These are phyloP conservation scores for Podospora comata DNA, from an alignment of 495 filamentous ascomycete species.

Conservation along the genomic window DNA sequence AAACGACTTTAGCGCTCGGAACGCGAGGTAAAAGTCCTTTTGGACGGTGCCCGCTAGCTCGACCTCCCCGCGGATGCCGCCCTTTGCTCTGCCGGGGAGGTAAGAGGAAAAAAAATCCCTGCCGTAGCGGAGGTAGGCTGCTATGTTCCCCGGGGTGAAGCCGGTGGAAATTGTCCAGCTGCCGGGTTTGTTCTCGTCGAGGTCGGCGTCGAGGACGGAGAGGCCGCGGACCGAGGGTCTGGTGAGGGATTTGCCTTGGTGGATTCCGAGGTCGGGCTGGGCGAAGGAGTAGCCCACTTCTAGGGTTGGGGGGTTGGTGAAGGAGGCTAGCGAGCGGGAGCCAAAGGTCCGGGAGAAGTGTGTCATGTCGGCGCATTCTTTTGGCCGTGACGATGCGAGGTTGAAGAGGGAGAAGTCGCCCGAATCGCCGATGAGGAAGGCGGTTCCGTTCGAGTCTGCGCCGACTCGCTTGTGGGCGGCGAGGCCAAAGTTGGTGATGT, in stretches of 20 bases:
- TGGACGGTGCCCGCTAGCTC: conserved; percentile 23
- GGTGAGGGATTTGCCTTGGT: conserved; percentile 23
- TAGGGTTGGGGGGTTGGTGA: conserved; percentile 26
- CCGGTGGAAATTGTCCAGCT: conserved; percentile 28
- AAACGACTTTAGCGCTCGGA: conserved; percentile 26
- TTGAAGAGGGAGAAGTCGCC: conserved; percentile 25
- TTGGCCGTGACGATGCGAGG: neutral
- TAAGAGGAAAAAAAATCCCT: conserved; percentile 22
- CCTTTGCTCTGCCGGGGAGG: neutral
- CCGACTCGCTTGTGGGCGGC: conserved; percentile 18
- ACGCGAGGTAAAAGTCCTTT: conserved; percentile 26
- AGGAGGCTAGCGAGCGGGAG: conserved; percentile 9
- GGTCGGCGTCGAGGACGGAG: conserved; percentile 20
- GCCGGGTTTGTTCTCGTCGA: conserved; percentile 15
- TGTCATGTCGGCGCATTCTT: conserved; percentile 25
- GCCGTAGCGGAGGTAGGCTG: conserved; percentile 29
- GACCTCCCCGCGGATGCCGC: conserved; percentile 25
- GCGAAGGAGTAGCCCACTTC: conserved; percentile 30
- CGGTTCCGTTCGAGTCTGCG: conserved; percentile 16
- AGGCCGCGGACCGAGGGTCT: conserved; percentile 23
- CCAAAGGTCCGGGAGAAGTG: conserved; percentile 16
- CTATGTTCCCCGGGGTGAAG: conserved; percentile 18
- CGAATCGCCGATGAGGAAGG: conserved; percentile 23
- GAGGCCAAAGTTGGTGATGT: conserved; percentile 18
- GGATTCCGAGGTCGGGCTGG: conserved; percentile 23